Percentiles rank a stretch among this genome's conserved stretches.
These are phyloP conservation scores for Centella asiatica DNA, from an alignment of 129 eudicot species.

Conservation along the genomic window DNA sequence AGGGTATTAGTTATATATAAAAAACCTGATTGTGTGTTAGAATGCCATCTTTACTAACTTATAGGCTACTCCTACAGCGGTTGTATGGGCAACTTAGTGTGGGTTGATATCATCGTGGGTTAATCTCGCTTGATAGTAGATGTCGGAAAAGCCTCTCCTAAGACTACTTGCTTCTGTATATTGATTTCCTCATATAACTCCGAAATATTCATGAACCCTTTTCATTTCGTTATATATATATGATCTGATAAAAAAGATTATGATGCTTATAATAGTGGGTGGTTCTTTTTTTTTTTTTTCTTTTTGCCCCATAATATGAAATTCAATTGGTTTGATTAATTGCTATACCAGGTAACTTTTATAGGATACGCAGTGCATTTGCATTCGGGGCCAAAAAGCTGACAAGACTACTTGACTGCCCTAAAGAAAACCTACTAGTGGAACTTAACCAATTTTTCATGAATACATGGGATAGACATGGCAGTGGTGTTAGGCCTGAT, in stretches of 20 bases:
- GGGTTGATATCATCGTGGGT: too few species aligned
- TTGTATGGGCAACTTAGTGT: too few species aligned
- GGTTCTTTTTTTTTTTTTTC: background rate
- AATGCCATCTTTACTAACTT: too few species aligned
- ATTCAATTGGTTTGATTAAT: background rate
- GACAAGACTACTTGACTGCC: conserved; percentile 63
- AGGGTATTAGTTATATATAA: too few species aligned
- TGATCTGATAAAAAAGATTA: background rate
- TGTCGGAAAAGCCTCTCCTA: too few species aligned
- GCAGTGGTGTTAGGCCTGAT: conserved; percentile 75
- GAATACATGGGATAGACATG: conserved; percentile 83
- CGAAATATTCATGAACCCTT: too few species aligned
- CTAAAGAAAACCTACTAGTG: conserved; percentile 41
- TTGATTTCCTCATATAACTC: too few species aligned
- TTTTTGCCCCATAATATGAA: background rate
- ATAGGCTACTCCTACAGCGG: too few species aligned
- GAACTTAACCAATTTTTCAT: conserved; percentile 66
- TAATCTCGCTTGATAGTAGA: too few species aligned
- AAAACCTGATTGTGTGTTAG: too few species aligned
- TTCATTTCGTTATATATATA: too few species aligned
- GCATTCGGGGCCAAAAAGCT: conserved; percentile 62
- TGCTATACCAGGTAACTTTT: conserved; percentile 51
- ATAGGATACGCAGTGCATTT: conserved; percentile 81
- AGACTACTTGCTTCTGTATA: too few species aligned
- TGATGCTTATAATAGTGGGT: background rate